Base-by-base conservation (phyloP, 805 yeast species). In the Candida fluviatilis region DNA sequence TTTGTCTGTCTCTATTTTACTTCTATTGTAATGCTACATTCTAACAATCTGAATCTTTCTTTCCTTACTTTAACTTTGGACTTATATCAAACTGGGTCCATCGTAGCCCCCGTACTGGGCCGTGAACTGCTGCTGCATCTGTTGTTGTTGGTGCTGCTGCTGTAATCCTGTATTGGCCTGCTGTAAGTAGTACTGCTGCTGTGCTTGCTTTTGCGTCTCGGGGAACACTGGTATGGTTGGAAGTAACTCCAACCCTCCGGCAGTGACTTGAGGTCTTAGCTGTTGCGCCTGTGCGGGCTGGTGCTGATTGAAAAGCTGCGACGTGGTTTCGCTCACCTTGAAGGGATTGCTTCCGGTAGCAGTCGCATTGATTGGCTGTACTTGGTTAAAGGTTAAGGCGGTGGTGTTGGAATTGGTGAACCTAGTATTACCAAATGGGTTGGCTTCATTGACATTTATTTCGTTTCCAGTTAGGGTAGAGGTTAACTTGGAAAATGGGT, bases 141-240 rank as follows among this genome's bases (percentile, higher is more conserved):
- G 43, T 16, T 47, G 52, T 31, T 43, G 55, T 37, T 47, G 50
- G n/a, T 45, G 54, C 18, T 42, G 43, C 31, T 52, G 59, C 36
- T 62, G 65, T 13, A 67, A 43, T 14, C 60, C 65, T 17, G 54
- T 43, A 19, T 52, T 48, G 4, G 78, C 76, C 39, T 62, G 61
- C 31, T 57, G 51, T 42, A 67, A 50, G 39, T 49, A 59, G 29
- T 51, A 60, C 38, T 64, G 66, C 29, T 57, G 58, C 37, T 63
- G 69, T 14, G 63, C 64, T 23, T 63, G 69, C 37, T 61, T 63
- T 48, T 75, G 76, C 6, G 85, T 79, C 48, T 80, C 79, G 0
- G 86, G 87, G 49, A 82, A 84, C 6, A 81, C 84, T 2, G 88
- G 76, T 3, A 75, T 62, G 1, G 89, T 82, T 7, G 82, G 82